Conservation (phyloP, 306 rosid species). For the Prunus salicina region DNA sequence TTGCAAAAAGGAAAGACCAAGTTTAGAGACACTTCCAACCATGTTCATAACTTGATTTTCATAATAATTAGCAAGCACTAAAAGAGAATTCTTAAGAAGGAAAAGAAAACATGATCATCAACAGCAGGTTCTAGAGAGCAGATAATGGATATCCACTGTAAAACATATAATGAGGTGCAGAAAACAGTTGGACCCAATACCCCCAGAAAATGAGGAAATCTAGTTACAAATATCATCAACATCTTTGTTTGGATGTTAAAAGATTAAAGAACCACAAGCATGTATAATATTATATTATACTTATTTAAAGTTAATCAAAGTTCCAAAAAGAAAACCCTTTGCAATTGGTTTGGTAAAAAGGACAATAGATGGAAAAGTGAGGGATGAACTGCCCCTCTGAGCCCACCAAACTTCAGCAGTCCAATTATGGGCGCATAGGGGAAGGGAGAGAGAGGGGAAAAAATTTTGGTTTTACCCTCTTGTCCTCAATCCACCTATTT, state of each 20-base stretch:
- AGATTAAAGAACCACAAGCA: neutral
- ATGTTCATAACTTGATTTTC: constrained; percentile 3
- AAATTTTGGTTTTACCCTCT: neutral
- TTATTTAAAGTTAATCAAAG: no score
- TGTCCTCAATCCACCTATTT: neutral
- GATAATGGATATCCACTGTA: neutral
- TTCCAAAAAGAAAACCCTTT: neutral
- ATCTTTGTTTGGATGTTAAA: neutral
- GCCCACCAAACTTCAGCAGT: neutral
- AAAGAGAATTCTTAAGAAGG: neutral
- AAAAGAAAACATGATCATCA: neutral
- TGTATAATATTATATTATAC: neutral
- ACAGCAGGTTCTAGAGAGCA: neutral
- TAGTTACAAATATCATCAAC: neutral
- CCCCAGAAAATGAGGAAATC: neutral
- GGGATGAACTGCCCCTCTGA: neutral
- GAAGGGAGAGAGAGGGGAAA: no score
- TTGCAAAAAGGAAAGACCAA: constrained; percentile 7
- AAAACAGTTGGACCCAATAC: neutral
- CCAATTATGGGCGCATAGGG: neutral
- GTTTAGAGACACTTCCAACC: constrained; percentile 18
- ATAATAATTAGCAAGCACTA: neutral
- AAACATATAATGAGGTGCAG: neutral
- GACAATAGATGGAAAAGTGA: neutral
- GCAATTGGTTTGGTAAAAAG: no score